A percentile compares a stretch with the other conserved stretches of the same genome.
Conservation (phyloP, 2,329 filamentous ascomycete species). For the Sclerotinia subarctica region DNA sequence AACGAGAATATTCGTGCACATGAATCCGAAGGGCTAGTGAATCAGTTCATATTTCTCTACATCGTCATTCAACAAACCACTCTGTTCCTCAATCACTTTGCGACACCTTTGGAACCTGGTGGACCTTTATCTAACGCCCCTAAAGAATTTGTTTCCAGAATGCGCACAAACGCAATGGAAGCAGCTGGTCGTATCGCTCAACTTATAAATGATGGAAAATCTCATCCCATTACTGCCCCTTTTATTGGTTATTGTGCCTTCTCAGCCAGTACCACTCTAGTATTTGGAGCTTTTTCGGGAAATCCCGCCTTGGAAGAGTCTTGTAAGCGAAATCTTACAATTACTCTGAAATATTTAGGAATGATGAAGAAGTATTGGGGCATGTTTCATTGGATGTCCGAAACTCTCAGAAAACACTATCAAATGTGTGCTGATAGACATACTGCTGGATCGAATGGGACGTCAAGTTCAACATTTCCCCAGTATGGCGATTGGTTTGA, state of each 20-base stretch:
- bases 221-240: constrained; percentile 79
- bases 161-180: constrained; percentile 71
- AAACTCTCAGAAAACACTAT: constrained; percentile 88
- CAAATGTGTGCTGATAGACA: constrained; percentile 79
- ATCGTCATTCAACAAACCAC: constrained; percentile 86
- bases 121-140: constrained; percentile 59
- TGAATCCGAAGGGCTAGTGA: constrained; percentile 77
- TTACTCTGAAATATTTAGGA: constrained; percentile 84
- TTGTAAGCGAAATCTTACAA: constrained; percentile 79
- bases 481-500: constrained; percentile 99
- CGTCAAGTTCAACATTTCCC: constrained; percentile 62
- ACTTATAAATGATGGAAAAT: constrained; percentile 75
- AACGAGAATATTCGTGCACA: constrained; percentile 81
- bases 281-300: constrained; percentile 86
- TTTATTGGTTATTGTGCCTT: constrained; percentile 96
- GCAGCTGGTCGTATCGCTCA: constrained; percentile 85
- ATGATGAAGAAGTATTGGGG: constrained; percentile 99
- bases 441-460: constrained; percentile 46
- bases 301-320: constrained; percentile 70
- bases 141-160: constrained; percentile 71
- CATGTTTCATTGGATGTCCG: constrained; percentile 96
- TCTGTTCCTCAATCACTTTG: constrained; percentile 86
- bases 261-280: constrained; percentile 88
- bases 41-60: constrained; percentile 91
- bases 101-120: constrained; percentile 60